Base-by-base conservation (phyloP, 2,329 filamentous ascomycete genomes). In the Colletotrichum paranaense region DNA sequence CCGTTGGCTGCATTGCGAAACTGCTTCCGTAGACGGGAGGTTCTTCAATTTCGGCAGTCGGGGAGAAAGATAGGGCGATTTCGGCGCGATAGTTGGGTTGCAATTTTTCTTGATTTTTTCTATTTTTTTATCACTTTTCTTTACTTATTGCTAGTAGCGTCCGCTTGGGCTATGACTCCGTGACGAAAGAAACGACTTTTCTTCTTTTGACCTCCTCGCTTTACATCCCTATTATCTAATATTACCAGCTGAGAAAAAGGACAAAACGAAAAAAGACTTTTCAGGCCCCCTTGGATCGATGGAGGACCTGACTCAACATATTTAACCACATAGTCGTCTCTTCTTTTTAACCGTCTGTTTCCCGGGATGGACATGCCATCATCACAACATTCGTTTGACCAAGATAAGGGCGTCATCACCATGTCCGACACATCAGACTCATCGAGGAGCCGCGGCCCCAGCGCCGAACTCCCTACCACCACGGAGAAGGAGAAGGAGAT, bases 41-140 rank as follows among this genome's bases (percentile, higher is more conserved):
- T 24, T 52, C 52, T 35, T 65, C 38, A 30, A 58, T 68, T 24
- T 72, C 58, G 69, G 65, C n/a, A 49, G 56, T 49, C 19, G 53
- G 11, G 28, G 26, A 2, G 42, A 7, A 24, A 52, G 35, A 24
- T 63, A 12, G 62, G 16, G 42, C 42, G 42, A 22, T 49, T 11
- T 49, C 42, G 42, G 42, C 38, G 9, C 42, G 19, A n/a, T 22
- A 4, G 42, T 8, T 42, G 5, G 38, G 38, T 42, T 42, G 38
- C 38, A 42, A 19, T 42, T 42, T 42, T 42, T 42, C 32, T 35
- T 1, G 38, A 42, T 42, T 7, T 7, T 38, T 42, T 3, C 6
- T 19, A 5, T 7, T 19, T 42, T 42, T 42, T 16, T 32, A 32
- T 32, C 30, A 32, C 30, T 32, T 35, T 35, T 12, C 32, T 42